These are phyloP conservation scores for Neopestalotiopsis sp. DNA, from an alignment of 2,329 filamentous ascomycete species.

Conservation along the genomic window DNA sequence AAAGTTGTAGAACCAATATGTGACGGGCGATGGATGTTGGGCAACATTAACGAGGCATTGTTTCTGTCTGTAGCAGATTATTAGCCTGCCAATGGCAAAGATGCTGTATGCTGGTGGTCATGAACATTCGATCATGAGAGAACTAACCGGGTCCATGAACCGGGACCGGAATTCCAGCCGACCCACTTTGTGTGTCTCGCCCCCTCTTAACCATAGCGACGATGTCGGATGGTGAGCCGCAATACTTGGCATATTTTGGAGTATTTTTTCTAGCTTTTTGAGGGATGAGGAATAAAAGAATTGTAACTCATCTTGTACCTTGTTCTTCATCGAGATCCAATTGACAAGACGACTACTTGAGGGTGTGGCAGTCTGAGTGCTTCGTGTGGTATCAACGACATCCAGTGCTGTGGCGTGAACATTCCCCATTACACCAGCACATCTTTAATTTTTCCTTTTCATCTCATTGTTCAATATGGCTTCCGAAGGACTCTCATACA, in stretches of 20 bases:
- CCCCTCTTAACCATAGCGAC: background rate
- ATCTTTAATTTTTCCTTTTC: background rate
- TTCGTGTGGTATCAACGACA: background rate
- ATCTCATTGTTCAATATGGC: conserved; percentile 1
- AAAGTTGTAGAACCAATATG: conserved; percentile 1
- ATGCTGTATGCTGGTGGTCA: background rate
- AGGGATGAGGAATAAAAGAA: background rate
- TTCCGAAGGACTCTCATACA: conserved; percentile 40
- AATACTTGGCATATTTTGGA: background rate
- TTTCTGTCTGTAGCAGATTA: background rate
- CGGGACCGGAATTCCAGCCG: background rate
- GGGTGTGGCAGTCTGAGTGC: background rate
- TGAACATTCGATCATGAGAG: background rate
- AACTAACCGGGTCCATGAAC: background rate
- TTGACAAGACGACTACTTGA: background rate
- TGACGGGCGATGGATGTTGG: background rate
- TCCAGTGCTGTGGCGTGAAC: background rate
- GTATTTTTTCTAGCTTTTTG: background rate
- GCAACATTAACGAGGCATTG: background rate
- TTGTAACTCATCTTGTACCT: background rate
- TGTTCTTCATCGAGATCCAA: background rate
- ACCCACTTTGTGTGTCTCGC: background rate
- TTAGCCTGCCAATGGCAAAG: background rate
- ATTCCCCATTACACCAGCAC: background rate
- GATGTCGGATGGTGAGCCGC: conserved; percentile 1